These are phyloP conservation scores for Pichia eremophila DNA, from an alignment of 805 yeast genomes.

Conservation along the genomic window DNA sequence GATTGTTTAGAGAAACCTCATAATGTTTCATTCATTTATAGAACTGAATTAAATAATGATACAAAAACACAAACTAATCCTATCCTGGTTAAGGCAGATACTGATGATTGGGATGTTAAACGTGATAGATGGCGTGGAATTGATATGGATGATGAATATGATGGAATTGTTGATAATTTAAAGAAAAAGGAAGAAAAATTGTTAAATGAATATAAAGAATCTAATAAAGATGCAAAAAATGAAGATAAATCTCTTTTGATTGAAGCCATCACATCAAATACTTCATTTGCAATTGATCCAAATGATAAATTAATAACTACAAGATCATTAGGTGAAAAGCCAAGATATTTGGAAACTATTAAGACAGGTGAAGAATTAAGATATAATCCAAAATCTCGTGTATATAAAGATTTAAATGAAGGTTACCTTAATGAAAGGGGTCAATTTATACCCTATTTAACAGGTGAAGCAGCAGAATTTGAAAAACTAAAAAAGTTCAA, in stretches of 20 bases:
- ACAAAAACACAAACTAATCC: neutral
- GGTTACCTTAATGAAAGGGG: conserved; percentile 28
- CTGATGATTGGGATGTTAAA: conserved; percentile 54
- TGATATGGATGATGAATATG: conserved; percentile 50
- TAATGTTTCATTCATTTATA: conserved; percentile 28
- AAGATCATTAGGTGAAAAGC: conserved; percentile 66
- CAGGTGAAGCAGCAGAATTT: conserved; percentile 50
- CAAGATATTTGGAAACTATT: conserved; percentile 52
- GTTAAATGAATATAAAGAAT: conserved; percentile 10
- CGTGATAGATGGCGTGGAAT: conserved; percentile 81
- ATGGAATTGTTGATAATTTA: conserved; percentile 39
- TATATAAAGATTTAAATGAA: conserved; percentile 23
- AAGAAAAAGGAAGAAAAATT: conserved; percentile 26
- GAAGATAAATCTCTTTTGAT: conserved; percentile 18
- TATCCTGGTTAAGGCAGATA: conserved; percentile 17
- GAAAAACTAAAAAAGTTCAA: conserved; percentile 41
- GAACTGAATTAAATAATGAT: conserved; percentile 12
- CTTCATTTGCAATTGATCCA: conserved; percentile 11
- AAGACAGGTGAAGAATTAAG: conserved; percentile 34
- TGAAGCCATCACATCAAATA: conserved; percentile 5
- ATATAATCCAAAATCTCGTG: conserved; percentile 48
- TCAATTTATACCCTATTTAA: conserved; percentile 44
- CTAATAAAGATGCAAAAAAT: conserved; percentile 18
- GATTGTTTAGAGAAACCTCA: conserved; percentile 56
- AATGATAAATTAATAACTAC: conserved; percentile 31